phyloP scores from a whole-genome alignment of 257 asterid species.

The Knoxia roxburghii region DNA sequence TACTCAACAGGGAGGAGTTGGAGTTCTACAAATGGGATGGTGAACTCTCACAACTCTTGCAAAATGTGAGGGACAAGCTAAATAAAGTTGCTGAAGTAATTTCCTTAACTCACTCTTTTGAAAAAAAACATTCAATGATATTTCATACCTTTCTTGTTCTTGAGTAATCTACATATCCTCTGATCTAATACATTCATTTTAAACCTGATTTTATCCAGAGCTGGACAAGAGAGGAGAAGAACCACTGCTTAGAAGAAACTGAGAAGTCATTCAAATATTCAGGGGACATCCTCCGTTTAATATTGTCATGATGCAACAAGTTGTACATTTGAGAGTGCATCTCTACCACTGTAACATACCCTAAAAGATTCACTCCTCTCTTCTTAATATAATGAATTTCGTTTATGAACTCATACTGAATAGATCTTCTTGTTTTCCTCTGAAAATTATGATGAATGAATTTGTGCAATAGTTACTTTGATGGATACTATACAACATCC shows the following conservation, averaged over 20 bases:
- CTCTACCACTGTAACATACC: slow-evolving; percentile 3
- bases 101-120: neutral
- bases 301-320: slow-evolving; percentile 39
- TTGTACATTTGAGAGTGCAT: slow-evolving; percentile 8
- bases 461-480: neutral
- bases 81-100: slow-evolving; percentile 74
- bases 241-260: slow-evolving; percentile 85
- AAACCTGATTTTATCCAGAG: slow-evolving; percentile 30
- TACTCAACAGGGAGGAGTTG: slow-evolving; percentile 66
- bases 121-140: neutral
- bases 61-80: slow-evolving; percentile 76
- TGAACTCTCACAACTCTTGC: slow-evolving; percentile 69
- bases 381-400: neutral
- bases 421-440: neutral
- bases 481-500: neutral
- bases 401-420: neutral
- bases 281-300: slow-evolving; percentile 72
- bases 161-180: neutral
- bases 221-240: slow-evolving; percentile 88
- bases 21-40: slow-evolving; percentile 97
- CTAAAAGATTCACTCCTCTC: neutral
- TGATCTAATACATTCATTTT: slow-evolving; percentile 6
- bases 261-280: slow-evolving; percentile 94
- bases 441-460: neutral
- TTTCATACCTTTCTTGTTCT: neutral